Evolutionary conservation across 257 asterid species (phyloP).

Genomic region (Salvia hispanica): DNA sequence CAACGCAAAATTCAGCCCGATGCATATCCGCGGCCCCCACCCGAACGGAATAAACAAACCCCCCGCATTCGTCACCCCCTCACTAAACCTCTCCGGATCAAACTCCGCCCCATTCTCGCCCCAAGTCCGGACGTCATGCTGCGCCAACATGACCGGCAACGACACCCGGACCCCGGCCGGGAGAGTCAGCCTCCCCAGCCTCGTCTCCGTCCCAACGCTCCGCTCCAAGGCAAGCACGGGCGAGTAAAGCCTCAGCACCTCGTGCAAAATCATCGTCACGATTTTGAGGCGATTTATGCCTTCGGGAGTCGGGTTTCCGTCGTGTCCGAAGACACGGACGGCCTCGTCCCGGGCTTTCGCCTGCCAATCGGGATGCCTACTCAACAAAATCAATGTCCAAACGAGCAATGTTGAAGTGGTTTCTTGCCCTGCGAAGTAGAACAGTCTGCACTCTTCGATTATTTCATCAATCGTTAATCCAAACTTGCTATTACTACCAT

Average conservation of each 20-base stretch:
- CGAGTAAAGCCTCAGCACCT: conserved; percentile 45
- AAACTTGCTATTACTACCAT: background rate
- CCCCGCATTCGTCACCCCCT: conserved; percentile 41
- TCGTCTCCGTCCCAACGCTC: conserved; percentile 29
- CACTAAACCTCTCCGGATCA: conserved; percentile 44
- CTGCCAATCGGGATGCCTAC: conserved; percentile 54
- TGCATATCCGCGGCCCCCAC: conserved; percentile 47
- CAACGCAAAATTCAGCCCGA: conserved; percentile 44
- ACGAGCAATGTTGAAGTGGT: conserved; percentile 53
- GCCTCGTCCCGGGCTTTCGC: conserved; percentile 48
- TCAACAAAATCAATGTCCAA: conserved; percentile 56
- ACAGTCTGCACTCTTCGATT: conserved; percentile 28
- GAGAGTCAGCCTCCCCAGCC: conserved; percentile 29
- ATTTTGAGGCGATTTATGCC: conserved; percentile 44
- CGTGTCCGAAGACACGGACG: conserved; percentile 32
- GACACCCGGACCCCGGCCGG: conserved; percentile 37
- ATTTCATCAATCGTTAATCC: conserved; percentile 22
- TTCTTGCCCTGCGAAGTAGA: conserved; percentile 61
- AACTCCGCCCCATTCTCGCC: conserved; percentile 47
- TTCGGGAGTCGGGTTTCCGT: conserved; percentile 31
- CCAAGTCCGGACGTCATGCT: conserved; percentile 38
- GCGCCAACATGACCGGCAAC: conserved; percentile 23
- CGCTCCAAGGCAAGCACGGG: conserved; percentile 17
- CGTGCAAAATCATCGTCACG: conserved; percentile 51
- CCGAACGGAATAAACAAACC: conserved; percentile 48